Evolutionary conservation across 768 basidiomycete species (phyloP).

Genomic region (Russula emetica): DNA sequence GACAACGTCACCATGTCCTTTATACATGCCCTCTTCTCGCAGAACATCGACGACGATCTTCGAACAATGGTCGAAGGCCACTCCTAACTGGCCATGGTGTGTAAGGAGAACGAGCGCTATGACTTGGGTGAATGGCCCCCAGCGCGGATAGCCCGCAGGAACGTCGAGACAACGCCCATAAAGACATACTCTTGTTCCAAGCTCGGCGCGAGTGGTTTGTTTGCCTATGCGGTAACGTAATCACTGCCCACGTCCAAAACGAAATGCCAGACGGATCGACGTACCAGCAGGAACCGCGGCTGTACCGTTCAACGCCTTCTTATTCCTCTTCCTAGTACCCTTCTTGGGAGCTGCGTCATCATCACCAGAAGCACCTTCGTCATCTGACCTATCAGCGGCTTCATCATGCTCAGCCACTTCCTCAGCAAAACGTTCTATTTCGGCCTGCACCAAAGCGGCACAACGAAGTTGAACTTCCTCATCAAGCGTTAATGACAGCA

Average conservation of each 20-base stretch:
- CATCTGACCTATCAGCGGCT: conserved; percentile 29
- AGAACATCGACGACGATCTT: conserved; percentile 80
- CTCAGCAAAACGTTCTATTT: conserved; percentile 82
- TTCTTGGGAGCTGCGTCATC: conserved; percentile 34
- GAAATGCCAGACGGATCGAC: not conserved
- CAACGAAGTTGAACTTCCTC: conserved; percentile 88
- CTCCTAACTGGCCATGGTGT: conserved; percentile 79
- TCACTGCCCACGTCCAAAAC: not conserved
- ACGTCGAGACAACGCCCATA: conserved; percentile 73
- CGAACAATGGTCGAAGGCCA: conserved; percentile 75
- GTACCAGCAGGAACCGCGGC: conserved; percentile 29
- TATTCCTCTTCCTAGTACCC: conserved; percentile 39
- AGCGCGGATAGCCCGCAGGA: conserved; percentile 77
- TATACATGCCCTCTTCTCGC: conserved; percentile 78
- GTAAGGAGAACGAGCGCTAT: conserved; percentile 75
- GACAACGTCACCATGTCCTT: conserved; percentile 62
- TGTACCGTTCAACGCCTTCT: conserved; percentile 38
- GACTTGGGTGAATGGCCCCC: conserved; percentile 74
- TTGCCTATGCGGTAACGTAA: conserved; percentile 1
- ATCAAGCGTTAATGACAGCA: conserved; percentile 60
- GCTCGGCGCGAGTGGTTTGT: conserved; percentile 40
- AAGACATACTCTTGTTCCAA: conserved; percentile 80
- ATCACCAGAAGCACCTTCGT: conserved; percentile 32
- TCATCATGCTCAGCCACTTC: conserved; percentile 39
- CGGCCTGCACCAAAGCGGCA: conserved; percentile 84